Evolutionary conservation across 805 yeast species (phyloP).

Genomic region (Wickerhamiella occidentalis): DNA sequence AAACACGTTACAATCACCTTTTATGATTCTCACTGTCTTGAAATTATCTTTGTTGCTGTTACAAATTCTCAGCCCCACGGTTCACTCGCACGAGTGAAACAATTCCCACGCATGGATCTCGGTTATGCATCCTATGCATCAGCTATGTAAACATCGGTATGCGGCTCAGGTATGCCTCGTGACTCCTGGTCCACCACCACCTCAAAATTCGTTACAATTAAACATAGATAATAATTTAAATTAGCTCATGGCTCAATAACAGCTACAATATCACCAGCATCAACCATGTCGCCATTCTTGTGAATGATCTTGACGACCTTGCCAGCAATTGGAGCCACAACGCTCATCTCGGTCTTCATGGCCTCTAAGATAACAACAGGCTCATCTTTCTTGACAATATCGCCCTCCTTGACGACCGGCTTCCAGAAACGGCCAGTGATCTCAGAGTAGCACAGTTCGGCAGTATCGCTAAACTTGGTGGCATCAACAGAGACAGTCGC

Average conservation of each 20-base stretch:
- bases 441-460: constrained; percentile 81
- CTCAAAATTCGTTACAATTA: neutral
- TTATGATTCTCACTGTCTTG: no score
- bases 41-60: neutral
- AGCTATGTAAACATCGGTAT: neutral
- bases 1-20: no score
- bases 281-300: constrained; percentile 89
- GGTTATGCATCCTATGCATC: neutral
- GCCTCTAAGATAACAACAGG: constrained; percentile 88
- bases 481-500: constrained; percentile 26
- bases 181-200: no score
- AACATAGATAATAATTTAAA: neutral
- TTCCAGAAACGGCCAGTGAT: constrained; percentile 97
- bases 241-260: constrained; percentile 41
- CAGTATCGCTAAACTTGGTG: constrained; percentile 60
- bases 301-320: constrained; percentile 37
- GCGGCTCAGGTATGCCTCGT: no score
- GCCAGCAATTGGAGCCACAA: constrained; percentile 43
- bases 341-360: constrained; percentile 96
- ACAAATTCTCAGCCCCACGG: neutral
- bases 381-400: constrained; percentile 57
- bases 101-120: neutral
- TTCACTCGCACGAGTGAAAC: neutral
- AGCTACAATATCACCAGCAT: constrained; percentile 89
- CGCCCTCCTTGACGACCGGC: constrained; percentile 69